Evolutionary conservation across 1,284 basidiomycete genomes (phyloP).

Genomic region (Inonotus obliquus): DNA sequence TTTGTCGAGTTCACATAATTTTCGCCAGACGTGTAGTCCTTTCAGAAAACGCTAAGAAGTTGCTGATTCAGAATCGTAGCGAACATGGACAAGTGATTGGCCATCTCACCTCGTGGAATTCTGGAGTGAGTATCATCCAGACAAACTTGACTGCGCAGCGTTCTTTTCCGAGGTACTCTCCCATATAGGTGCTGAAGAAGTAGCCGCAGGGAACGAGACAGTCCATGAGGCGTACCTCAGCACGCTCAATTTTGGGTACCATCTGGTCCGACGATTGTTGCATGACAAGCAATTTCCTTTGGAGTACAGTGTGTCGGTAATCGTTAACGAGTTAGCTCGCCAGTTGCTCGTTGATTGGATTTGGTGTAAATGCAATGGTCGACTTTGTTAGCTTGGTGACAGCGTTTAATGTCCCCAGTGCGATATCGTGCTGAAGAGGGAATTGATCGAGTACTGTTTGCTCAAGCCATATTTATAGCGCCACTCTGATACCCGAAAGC

Average conservation of each 20-base stretch:
- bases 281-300: slow-evolving; percentile 43
- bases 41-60: slow-evolving; percentile 41
- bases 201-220: slow-evolving; percentile 45
- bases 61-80: not conserved
- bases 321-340: slow-evolving; percentile 32
- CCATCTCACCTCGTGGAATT: slow-evolving; percentile 35
- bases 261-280: slow-evolving; percentile 39
- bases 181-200: slow-evolving; percentile 48
- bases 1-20: slow-evolving; percentile 46
- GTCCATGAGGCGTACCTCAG: slow-evolving; percentile 44
- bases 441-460: slow-evolving; percentile 36
- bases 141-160: slow-evolving; percentile 54
- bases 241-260: slow-evolving; percentile 43
- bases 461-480: slow-evolving; percentile 38
- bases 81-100: not conserved
- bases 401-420: slow-evolving; percentile 37
- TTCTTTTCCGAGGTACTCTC: slow-evolving; percentile 46
- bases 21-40: slow-evolving; percentile 51
- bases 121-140: slow-evolving; percentile 42
- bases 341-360: slow-evolving; percentile 27
- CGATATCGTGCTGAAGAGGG: slow-evolving; percentile 39
- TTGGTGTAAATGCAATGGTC: slow-evolving; percentile 26
- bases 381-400: slow-evolving; percentile 38
- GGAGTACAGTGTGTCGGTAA: slow-evolving; percentile 37
- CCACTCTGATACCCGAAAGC: slow-evolving; percentile 32